Conservation (phyloP, 108 stramenopile genomes). For the Nitzschia putrida region DNA sequence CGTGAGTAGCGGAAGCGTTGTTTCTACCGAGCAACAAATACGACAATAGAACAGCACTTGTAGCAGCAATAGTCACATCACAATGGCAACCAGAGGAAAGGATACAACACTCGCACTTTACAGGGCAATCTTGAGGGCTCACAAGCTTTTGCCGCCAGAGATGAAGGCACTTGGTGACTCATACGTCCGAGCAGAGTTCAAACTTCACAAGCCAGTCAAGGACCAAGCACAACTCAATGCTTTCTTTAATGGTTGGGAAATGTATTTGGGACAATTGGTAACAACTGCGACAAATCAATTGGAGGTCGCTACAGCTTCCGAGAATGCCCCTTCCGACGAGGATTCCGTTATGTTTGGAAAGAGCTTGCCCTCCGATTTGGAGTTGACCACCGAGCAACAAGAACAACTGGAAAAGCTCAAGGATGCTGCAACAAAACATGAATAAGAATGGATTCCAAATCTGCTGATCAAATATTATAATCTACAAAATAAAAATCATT, state of each 20-base stretch:
- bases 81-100: conserved; percentile 6
- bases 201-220: conserved; percentile 59
- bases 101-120: conserved; percentile 46
- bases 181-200: conserved; percentile 79
- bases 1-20: neutral
- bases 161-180: conserved; percentile 71
- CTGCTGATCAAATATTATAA: no score
- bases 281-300: conserved; percentile 55
- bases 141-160: conserved; percentile 60
- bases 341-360: conserved; percentile 50
- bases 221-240: conserved; percentile 54
- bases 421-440: conserved; percentile 50
- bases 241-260: conserved; percentile 68
- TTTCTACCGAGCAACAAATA: neutral
- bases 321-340: conserved; percentile 20
- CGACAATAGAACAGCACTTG: no score
- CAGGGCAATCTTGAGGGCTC: conserved; percentile 64
- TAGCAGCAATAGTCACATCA: neutral
- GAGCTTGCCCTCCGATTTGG: conserved; percentile 49
- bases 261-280: conserved; percentile 62
- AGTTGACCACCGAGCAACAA: conserved; percentile 68
- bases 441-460: neutral
- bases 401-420: conserved; percentile 63
- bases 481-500: no score
- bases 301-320: conserved; percentile 28